These are phyloP conservation scores for Cryphonectria naterciae DNA, from an alignment of 2,329 filamentous ascomycete genomes.

Conservation along the genomic window DNA sequence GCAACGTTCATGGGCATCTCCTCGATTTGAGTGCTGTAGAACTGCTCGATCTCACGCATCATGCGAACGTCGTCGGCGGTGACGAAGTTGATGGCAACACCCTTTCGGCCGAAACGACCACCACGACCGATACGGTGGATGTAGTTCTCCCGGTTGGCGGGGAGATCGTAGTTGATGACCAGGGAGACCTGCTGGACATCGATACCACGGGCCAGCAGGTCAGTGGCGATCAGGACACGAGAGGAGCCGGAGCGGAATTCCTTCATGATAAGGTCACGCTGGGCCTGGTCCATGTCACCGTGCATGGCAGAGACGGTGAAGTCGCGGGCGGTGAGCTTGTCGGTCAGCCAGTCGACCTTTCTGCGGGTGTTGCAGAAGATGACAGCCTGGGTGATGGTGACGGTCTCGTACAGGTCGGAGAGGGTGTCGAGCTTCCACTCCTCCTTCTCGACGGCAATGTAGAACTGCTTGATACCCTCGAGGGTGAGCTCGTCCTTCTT, in stretches of 20 bases:
- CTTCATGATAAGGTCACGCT: conserved; percentile 98
- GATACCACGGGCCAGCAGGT: conserved; percentile 97
- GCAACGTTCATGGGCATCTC: conserved; percentile 98
- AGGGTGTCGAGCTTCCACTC: conserved; percentile 99
- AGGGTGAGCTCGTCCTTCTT: conserved; percentile 99
- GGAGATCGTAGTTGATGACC: conserved; percentile 98
- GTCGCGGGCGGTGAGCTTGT: conserved; percentile 99
- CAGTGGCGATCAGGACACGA: conserved; percentile 93
- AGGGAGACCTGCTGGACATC: conserved; percentile 98
- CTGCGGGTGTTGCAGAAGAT: conserved; percentile 99
- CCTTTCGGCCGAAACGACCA: conserved; percentile 94
- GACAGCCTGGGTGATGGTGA: conserved; percentile 97
- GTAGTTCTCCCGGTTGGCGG: conserved; percentile 99
- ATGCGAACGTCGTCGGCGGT: conserved; percentile 98
- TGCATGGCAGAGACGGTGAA: conserved; percentile 99
- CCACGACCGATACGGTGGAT: conserved; percentile 97
- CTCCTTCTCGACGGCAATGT: conserved; percentile 98
- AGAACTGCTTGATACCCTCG: conserved; percentile 98
- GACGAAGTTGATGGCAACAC: conserved; percentile 99
- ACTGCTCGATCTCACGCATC: conserved; percentile 84
- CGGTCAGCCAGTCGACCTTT: conserved; percentile 99
- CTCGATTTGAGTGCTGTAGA: conserved; percentile 86
- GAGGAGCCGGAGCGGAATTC: conserved; percentile 97
- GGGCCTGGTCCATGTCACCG: conserved; percentile 98
- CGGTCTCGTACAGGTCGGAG: conserved; percentile 96